Evolutionary conservation across 2,329 filamentous ascomycete genomes (phyloP), one percentile per base, ranked within the genome.

Genomic region (Fusarium chuoi): DNA sequence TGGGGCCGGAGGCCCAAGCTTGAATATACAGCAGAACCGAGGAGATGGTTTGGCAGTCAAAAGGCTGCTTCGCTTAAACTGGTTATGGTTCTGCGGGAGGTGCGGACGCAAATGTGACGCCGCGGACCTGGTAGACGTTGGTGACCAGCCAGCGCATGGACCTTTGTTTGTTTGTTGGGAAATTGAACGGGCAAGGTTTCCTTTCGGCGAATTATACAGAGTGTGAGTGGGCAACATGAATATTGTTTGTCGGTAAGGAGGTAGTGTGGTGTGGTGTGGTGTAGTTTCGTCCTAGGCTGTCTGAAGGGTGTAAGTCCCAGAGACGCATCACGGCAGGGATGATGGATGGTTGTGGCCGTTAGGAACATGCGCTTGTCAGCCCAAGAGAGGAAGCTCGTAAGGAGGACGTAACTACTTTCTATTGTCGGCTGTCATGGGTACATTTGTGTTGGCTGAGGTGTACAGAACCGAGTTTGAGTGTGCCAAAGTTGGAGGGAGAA

Each of bases 11-110:
- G 69, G 62, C 35, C 72, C 62, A 60, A 66, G 70, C 60, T 65
- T 52, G 61, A 46, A 63, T 58, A 62, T 49, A 56, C n/a, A 60
- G 49, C 33, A 62, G 42, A 57, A 63, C 71, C 68, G 71, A 67
- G 56, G 48, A 56, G 36, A 48, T 56, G 71, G 74, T 63, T 73
- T 73, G 62, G 54, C 51, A 65, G 63, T 72, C 67, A 65, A 63
- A 61, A 67, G 55, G 54, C 59, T 22, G 61, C 48, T 73, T 67
- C 26, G 58, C 39, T 67, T 67, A 44, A 48, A 38, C 52, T 41
- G 48, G 28, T 41, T 46, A 33, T 41, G 48, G 46, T 49, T 51
- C 60, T 69, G 36, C 44, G 54, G 57, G 64, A 73, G 60, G 46
- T 65, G 52, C 44, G 59, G 66, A 64, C 55, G 56, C 54, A 51